These are phyloP conservation scores for Ophiocordyceps unilateralis DNA, from an alignment of 2,329 filamentous ascomycete species.

Conservation along the genomic window DNA sequence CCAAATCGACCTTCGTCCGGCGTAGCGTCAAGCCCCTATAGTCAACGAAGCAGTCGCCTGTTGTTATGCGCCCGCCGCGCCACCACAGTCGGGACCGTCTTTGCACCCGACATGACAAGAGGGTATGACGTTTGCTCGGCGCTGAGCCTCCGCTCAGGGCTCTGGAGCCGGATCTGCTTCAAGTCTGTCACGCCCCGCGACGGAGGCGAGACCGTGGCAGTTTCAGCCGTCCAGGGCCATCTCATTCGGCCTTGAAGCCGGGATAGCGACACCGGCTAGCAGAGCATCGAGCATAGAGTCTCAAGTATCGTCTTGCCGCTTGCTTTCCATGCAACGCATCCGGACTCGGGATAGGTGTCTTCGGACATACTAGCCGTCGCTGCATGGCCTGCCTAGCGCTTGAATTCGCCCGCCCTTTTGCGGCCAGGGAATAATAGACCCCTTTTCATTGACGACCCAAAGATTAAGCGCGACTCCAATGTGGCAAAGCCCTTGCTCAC, in stretches of 20 bases:
- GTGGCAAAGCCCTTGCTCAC: neutral
- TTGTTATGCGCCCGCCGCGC: neutral
- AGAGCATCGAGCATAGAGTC: neutral
- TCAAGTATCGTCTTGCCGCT: neutral
- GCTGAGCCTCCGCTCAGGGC: neutral
- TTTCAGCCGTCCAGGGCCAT: constrained; percentile 9
- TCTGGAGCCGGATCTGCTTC: constrained; percentile 9
- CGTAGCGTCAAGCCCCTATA: neutral
- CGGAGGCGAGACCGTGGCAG: constrained; percentile 14
- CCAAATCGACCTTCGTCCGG: no score
- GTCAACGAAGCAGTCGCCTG: neutral
- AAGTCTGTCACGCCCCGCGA: constrained; percentile 10
- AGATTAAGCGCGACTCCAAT: neutral
- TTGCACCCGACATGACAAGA: neutral
- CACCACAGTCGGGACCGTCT: neutral
- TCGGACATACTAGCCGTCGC: no score
- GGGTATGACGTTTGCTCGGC: neutral
- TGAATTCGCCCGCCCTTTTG: no score
- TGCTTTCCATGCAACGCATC: no score
- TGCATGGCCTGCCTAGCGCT: no score
- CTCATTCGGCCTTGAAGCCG: neutral
- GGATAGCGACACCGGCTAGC: neutral
- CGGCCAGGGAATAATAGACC: no score
- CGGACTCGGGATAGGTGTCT: no score
- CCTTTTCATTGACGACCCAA: no score